Percentiles rank a stretch among this genome's conserved stretches.
phyloP scores from a whole-genome alignment of 495 filamentous ascomycete species.

The Amorphotheca resinae region DNA sequence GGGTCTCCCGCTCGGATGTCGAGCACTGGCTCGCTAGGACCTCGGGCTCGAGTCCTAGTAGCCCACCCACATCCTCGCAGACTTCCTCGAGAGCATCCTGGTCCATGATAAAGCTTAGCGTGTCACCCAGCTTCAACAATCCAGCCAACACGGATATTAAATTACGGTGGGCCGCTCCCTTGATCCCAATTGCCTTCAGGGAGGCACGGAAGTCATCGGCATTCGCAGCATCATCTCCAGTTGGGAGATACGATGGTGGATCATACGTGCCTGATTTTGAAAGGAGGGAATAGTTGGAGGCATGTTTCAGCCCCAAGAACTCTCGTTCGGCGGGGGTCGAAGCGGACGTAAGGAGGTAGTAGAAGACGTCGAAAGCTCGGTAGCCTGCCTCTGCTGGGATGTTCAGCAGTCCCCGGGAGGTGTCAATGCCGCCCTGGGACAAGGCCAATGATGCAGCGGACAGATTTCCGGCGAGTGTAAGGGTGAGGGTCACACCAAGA shows the following conservation, averaged over 20 bases:
- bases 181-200: slow-evolving; percentile 83
- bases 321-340: slow-evolving; percentile 87
- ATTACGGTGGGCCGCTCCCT: slow-evolving; percentile 64
- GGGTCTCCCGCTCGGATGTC: slow-evolving; percentile 66
- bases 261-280: slow-evolving; percentile 72
- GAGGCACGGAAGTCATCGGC: slow-evolving; percentile 83
- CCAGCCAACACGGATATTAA: slow-evolving; percentile 77
- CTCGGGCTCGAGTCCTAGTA: slow-evolving; percentile 80
- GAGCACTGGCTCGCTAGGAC: slow-evolving; percentile 65
- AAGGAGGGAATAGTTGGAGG: slow-evolving; percentile 65
- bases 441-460: slow-evolving; percentile 63
- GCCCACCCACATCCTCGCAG: slow-evolving; percentile 78
- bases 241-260: slow-evolving; percentile 83
- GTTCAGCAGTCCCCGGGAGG: slow-evolving; percentile 64
- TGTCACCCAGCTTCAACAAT: slow-evolving; percentile 83
- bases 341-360: slow-evolving; percentile 82
- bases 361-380: slow-evolving; percentile 97
- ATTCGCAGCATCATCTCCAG: slow-evolving; percentile 83
- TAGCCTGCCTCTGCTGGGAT: slow-evolving; percentile 70
- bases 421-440: slow-evolving; percentile 82
- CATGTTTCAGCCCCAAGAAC: slow-evolving; percentile 73
- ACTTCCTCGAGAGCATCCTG: slow-evolving; percentile 73
- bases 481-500: slow-evolving; percentile 65
- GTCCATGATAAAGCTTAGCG: slow-evolving; percentile 72
- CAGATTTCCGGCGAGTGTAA: slow-evolving; percentile 69